These are phyloP conservation scores for Globisporangium echinulatum DNA, from an alignment of 352 stramenopile species.

Conservation along the genomic window DNA sequence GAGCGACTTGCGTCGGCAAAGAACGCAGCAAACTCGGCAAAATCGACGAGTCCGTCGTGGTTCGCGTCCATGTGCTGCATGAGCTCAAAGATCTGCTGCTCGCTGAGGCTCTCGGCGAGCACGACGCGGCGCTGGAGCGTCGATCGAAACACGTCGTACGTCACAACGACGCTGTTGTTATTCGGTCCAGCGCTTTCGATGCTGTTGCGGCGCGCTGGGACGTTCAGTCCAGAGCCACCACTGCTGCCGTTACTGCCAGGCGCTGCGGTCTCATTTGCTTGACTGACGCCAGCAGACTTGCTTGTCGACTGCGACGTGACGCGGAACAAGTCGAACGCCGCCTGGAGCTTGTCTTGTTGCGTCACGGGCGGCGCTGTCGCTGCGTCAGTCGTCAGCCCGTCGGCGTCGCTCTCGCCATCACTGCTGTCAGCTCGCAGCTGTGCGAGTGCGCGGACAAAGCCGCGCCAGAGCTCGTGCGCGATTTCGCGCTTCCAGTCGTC, in stretches of 20 bases:
- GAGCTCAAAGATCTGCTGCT: conserved; percentile 90
- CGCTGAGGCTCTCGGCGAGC: conserved; percentile 57
- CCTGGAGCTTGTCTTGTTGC: conserved; percentile 55
- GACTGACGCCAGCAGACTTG: not conserved
- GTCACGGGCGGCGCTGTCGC: conserved; percentile 16
- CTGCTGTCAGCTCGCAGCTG: conserved; percentile 5
- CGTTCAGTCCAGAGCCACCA: no score
- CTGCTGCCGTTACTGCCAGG: not conserved
- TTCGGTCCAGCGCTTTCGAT: conserved; percentile 20
- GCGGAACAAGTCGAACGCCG: conserved; percentile 68
- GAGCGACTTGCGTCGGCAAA: conserved; percentile 77
- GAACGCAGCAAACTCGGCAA: conserved; percentile 85
- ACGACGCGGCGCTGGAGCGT: conserved; percentile 62
- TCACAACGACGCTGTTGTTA: conserved; percentile 30
- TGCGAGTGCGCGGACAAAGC: conserved; percentile 52
- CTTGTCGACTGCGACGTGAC: conserved; percentile 3
- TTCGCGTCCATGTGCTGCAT: conserved; percentile 92
- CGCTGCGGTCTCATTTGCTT: not conserved
- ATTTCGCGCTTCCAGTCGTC: conserved; percentile 64
- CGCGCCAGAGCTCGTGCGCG: conserved; percentile 65
- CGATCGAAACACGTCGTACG: conserved; percentile 72
- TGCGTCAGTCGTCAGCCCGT: not conserved
- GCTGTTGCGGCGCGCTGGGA: conserved; percentile 14
- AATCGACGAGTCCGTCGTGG: conserved; percentile 84
- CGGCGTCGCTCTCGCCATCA: no score